phyloP scores from a whole-genome alignment of 2,329 filamentous ascomycete genomes.

The Alternaria arbusti region DNA sequence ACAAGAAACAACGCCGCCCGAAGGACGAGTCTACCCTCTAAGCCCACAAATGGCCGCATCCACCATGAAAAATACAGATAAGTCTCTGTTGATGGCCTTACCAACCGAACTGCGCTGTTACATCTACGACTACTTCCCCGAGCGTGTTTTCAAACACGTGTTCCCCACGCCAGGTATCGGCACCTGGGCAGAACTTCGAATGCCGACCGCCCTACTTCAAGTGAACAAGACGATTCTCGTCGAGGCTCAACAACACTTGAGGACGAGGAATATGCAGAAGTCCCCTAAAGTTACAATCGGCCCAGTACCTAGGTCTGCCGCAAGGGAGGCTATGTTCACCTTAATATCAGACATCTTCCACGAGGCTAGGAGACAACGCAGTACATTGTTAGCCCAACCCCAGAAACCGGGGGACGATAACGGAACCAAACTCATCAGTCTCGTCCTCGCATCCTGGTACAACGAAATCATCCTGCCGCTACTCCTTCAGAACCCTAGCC shows the following conservation, averaged over 20 bases:
- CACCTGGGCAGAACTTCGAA: not conserved
- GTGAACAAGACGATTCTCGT: not conserved
- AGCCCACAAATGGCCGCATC: not conserved
- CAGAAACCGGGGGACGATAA: not conserved
- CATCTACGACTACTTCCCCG: not conserved
- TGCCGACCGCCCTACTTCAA: not conserved
- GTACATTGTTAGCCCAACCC: not conserved
- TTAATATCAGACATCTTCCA: not conserved
- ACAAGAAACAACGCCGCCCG: not conserved
- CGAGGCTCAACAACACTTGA: not conserved
- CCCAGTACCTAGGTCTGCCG: not conserved
- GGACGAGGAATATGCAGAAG: not conserved
- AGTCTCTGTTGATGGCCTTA: not conserved
- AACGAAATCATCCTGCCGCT: not conserved
- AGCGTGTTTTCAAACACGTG: not conserved
- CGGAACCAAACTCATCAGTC: not conserved
- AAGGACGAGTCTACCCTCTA: accelerated
- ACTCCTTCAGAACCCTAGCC: not conserved
- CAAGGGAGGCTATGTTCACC: not conserved
- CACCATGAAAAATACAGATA: not conserved
- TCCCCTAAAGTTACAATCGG: not conserved
- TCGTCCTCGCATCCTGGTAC: not conserved
- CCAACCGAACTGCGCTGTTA: not conserved
- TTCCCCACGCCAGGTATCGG: not conserved
- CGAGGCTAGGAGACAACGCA: not conserved